Evolutionary conservation across 129 eudicot genomes (phyloP).

Genomic region (Centaurea solstitialis): DNA sequence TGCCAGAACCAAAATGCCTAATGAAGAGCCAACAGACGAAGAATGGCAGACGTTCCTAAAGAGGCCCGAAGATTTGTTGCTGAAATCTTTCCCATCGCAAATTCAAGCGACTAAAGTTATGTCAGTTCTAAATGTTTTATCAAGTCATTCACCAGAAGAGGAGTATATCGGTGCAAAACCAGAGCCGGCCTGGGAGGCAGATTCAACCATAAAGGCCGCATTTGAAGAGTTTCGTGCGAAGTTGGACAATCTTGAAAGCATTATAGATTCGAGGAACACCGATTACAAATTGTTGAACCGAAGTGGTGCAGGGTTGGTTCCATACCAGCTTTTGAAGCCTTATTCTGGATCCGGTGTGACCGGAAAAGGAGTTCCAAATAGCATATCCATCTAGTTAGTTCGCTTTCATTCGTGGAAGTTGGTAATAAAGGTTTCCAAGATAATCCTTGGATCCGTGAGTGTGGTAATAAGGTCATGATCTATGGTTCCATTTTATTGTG

Average conservation of each 20-base stretch:
- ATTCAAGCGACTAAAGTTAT: constrained; percentile 38
- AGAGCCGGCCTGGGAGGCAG: constrained; percentile 40
- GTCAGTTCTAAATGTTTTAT: constrained; percentile 38
- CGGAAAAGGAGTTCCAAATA: constrained; percentile 48
- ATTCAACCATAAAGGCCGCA: constrained; percentile 27
- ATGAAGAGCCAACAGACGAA: constrained; percentile 38
- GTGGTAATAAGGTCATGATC: constrained; percentile 19
- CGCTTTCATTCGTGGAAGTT: background rate
- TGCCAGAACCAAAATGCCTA: constrained; percentile 36
- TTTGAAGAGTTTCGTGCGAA: constrained; percentile 23
- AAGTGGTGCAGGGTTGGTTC: constrained; percentile 44
- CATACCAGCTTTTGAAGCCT: constrained; percentile 43
- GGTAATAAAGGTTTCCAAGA: background rate
- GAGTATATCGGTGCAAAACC: constrained; percentile 32
- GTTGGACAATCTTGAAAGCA: constrained; percentile 23
- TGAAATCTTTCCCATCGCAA: constrained; percentile 41
- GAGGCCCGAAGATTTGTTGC: constrained; percentile 28
- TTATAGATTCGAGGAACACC: constrained; percentile 26
- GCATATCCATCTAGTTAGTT: constrained; percentile 39
- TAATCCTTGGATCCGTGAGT: background rate
- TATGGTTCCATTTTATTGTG: background rate
- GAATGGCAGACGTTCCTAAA: constrained; percentile 34
- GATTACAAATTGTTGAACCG: constrained; percentile 18
- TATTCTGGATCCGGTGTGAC: constrained; percentile 42
- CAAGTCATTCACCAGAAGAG: constrained; percentile 40